phyloP scores from a whole-genome alignment of 1,284 basidiomycete species.

The Microbotryomycetes sp. region DNA sequence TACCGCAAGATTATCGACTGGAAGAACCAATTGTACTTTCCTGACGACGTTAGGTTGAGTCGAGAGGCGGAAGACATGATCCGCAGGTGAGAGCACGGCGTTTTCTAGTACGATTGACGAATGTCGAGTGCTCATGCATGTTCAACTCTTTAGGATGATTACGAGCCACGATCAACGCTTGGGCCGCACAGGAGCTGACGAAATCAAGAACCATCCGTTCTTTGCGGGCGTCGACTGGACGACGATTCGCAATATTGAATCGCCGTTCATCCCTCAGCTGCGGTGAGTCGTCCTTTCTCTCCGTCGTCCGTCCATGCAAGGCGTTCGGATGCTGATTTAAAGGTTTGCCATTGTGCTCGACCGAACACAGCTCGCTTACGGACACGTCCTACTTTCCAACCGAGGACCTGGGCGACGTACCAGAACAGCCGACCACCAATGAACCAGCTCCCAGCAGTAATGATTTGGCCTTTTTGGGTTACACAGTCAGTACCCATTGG shows the following conservation, averaged over 20 bases:
- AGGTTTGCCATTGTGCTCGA: conserved; percentile 12
- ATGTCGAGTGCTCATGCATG: not conserved
- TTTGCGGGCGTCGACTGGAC: conserved; percentile 96
- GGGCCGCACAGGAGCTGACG: conserved; percentile 55
- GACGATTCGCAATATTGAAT: conserved; percentile 82
- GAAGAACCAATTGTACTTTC: conserved; percentile 83
- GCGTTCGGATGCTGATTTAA: not conserved
- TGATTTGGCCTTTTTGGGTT: conserved; percentile 80
- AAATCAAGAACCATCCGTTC: conserved; percentile 91
- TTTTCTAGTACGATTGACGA: too few species aligned
- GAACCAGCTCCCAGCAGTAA: conserved; percentile 48
- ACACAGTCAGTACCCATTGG: conserved; percentile 33
- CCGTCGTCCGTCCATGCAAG: not conserved
- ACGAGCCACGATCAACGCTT: conserved; percentile 73
- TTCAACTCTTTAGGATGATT: conserved; percentile 52
- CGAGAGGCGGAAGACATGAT: conserved; percentile 89
- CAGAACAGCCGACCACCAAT: conserved; percentile 51
- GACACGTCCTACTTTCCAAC: conserved; percentile 97
- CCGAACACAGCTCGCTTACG: conserved; percentile 59
- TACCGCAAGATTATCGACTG: conserved; percentile 98
- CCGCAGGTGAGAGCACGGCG: conserved; percentile 49
- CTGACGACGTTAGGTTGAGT: conserved; percentile 90
- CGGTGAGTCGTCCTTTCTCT: conserved; percentile 39
- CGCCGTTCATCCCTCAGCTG: conserved; percentile 89
- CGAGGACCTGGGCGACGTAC: conserved; percentile 81